Percentiles rank a stretch among this genome's conserved stretches.
phyloP scores from a whole-genome alignment of 352 stramenopile genomes.

The Phytophthora fragariaefolia region DNA sequence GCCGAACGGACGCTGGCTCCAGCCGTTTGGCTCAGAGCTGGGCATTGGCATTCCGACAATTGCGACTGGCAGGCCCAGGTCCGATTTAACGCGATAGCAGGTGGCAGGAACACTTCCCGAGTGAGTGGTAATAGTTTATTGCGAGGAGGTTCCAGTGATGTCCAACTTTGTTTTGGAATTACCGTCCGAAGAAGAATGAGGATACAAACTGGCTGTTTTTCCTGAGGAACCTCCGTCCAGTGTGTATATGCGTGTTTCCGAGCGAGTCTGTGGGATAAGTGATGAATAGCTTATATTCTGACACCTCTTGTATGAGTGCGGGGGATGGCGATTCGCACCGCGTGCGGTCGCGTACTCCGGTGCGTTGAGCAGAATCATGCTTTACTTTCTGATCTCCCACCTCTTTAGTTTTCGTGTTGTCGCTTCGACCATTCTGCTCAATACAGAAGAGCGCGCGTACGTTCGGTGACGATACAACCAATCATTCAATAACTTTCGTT shows the following conservation, averaged over 20 bases:
- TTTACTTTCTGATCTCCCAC: conserved; percentile 67
- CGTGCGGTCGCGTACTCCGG: conserved; percentile 53
- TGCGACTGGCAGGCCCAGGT: conserved; percentile 16
- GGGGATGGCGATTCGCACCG: conserved; percentile 56
- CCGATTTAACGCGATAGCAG: no score
- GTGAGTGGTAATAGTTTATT: conserved; percentile 4
- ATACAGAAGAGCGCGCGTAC: conserved; percentile 24
- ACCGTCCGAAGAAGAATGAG: conserved; percentile 86
- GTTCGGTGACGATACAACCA: conserved; percentile 78
- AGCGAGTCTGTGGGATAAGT: conserved; percentile 43
- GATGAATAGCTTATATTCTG: conserved; percentile 92
- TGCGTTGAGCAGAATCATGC: conserved; percentile 87
- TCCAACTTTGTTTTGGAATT: conserved; percentile 90
- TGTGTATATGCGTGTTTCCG: conserved; percentile 20
- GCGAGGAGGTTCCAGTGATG: conserved; percentile 75
- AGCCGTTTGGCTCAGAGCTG: not conserved
- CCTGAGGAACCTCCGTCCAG: conserved; percentile 67
- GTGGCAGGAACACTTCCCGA: no score
- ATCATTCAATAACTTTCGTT: conserved; percentile 91
- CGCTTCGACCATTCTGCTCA: conserved; percentile 1
- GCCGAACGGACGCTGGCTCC: conserved; percentile 11
- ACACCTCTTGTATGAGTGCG: conserved; percentile 92
- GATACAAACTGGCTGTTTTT: conserved; percentile 89
- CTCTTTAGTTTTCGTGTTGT: not conserved
- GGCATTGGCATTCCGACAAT: conserved; percentile 28